Conservation (phyloP, 2,329 filamentous ascomycete genomes). For the Diaporthe nobilis region DNA sequence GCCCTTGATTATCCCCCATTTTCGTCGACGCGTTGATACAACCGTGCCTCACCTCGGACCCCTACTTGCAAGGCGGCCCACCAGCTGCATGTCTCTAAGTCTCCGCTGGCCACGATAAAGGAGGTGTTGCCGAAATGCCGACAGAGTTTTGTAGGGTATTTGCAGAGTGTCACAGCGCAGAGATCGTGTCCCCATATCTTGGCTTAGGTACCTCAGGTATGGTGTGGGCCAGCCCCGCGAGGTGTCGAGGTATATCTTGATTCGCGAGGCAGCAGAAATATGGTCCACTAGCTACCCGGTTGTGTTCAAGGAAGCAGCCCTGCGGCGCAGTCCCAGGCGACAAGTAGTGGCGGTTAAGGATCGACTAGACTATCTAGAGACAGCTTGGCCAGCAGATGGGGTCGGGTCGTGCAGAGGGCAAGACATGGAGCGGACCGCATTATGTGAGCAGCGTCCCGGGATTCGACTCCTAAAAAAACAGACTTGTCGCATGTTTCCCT, state of each 20-base stretch:
- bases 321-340: conserved; percentile 10
- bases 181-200: neutral
- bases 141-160: neutral
- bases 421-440: conserved; percentile 18
- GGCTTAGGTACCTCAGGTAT: neutral
- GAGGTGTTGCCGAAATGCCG: neutral
- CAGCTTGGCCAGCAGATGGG: neutral
- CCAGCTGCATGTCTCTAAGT: neutral
- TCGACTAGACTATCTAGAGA: neutral
- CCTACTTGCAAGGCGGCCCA: neutral
- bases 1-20: neutral
- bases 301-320: neutral
- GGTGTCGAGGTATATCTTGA: neutral
- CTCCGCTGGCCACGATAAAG: neutral
- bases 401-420: conserved; percentile 2
- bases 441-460: neutral
- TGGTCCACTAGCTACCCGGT: neutral
- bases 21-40: neutral
- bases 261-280: conserved; percentile 18
- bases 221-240: neutral
- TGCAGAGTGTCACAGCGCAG: neutral
- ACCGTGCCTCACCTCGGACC: neutral
- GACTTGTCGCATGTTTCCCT: neutral
- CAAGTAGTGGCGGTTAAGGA: neutral
- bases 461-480: neutral